Percentiles rank a stretch among this genome's conserved stretches.
Conservation (phyloP, 768 basidiomycete genomes). For the Mrakia blollopis region DNA sequence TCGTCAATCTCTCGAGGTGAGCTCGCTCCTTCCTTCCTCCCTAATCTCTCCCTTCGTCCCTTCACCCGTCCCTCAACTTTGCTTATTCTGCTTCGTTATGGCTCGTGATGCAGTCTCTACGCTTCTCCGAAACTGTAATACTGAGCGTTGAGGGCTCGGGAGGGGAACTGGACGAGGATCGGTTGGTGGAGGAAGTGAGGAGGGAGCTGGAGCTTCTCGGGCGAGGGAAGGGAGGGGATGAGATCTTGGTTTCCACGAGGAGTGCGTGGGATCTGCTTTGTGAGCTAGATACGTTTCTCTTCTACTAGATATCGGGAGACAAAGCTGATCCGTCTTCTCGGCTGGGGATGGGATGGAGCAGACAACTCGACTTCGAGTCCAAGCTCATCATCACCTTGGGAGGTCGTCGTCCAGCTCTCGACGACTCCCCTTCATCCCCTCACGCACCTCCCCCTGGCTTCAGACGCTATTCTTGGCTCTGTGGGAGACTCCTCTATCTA, state of each 20-base stretch:
- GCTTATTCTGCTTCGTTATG: background rate
- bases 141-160: background rate
- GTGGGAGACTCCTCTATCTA: background rate
- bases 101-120: background rate
- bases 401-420: background rate
- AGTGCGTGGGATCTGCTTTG: background rate
- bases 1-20: slow-evolving; percentile 12
- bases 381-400: background rate
- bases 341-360: background rate
- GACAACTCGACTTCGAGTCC: background rate
- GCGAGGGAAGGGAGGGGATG: background rate
- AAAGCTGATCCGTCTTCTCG: background rate
- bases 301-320: background rate
- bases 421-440: background rate
- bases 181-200: background rate
- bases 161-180: background rate
- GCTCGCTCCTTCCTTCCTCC: background rate
- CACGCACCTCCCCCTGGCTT: background rate
- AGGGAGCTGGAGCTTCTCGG: background rate
- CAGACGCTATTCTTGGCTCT: background rate
- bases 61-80: background rate
- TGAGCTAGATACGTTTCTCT: background rate
- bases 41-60: background rate
- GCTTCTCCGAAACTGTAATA: background rate
- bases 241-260: background rate